These are phyloP conservation scores for Rhodotorula mucilaginosa DNA, from an alignment of 1,284 basidiomycete genomes.

Conservation along the genomic window DNA sequence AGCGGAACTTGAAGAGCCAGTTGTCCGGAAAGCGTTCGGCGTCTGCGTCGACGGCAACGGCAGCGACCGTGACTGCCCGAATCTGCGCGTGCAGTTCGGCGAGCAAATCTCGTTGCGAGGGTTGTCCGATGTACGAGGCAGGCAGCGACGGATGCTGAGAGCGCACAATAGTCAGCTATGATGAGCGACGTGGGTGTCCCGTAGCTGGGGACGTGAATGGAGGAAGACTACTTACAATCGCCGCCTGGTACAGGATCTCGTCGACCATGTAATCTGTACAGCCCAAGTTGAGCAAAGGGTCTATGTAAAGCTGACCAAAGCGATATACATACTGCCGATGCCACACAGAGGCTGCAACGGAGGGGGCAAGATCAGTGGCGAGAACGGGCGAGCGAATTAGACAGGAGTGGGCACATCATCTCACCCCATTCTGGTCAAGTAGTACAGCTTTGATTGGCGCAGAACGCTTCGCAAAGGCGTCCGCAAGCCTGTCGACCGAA, in stretches of 20 bases:
- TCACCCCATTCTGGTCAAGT: conserved; percentile 61
- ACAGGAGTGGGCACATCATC: conserved; percentile 48
- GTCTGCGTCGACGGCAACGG: conserved; percentile 72
- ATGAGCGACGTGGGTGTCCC: background rate
- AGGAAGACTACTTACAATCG: conserved; percentile 50
- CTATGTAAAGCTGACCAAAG: background rate
- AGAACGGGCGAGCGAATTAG: background rate
- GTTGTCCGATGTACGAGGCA: conserved; percentile 53
- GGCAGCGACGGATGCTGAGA: conserved; percentile 66
- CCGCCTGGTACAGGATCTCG: conserved; percentile 74
- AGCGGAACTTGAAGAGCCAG: conserved; percentile 69
- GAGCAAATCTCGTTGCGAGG: conserved; percentile 41
- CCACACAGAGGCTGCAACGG: conserved; percentile 50
- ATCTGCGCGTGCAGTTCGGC: conserved; percentile 60
- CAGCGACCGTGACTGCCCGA: conserved; percentile 60
- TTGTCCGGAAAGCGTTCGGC: conserved; percentile 64
- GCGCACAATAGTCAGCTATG: background rate
- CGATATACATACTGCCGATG: conserved; percentile 69
- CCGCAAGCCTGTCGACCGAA: conserved; percentile 58
- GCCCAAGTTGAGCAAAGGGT: background rate
- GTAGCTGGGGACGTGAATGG: background rate
- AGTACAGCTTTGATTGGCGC: conserved; percentile 75
- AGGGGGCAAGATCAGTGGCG: too few relatives aligned
- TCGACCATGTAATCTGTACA: conserved; percentile 52
- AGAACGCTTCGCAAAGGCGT: conserved; percentile 58